Base-by-base conservation (phyloP, 1,139 yeast genomes). In the Pichia sp. region DNA sequence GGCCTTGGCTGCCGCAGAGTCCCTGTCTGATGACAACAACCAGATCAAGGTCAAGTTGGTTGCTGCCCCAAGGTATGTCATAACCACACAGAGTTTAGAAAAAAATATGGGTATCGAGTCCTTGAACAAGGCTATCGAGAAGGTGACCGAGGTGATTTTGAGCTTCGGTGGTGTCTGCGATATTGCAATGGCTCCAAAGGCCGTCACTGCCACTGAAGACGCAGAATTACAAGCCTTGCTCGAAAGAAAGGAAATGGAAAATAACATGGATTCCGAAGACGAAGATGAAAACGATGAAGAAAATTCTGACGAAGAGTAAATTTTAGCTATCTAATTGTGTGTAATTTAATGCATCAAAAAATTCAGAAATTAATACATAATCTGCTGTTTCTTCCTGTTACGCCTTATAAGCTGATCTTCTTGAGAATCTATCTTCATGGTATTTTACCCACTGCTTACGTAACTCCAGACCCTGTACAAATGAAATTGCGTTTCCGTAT, bases 121-220 rank as follows among this genome's bases (percentile, higher is more conserved):
- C 54, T 79, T 95, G 67, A 85, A 84, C 65, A 74, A 80, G 62
- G 96, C 98, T 50, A 90, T 93, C 64, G 87, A 81, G 63, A 82
- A 79, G 64, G 87, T 93, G 62, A 79, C 81, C 61, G 80, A 80
- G 64, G 78, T 84, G 53, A 90, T 95, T 67, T 81, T 80, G 61
- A 75, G 78, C 36, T 80, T 82, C 54, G 96, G 90, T 57, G 99
- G 99, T 68, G 81, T 83, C 58, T 86, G 96, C 71, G 90, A 88
- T 64, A 87, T 93, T 62, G 90, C 95, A 60, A 92, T 93, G 97
- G 93, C 96, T 65, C 98, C 99, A 69, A 92, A 92, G 82, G 97
- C 98, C 49, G 98, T 93, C 62, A 90, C 97, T 58, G 98, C 97
- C 59, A 88, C 93, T 59, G 99, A 93, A 72, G 99, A 93, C 72